These are phyloP conservation scores for Nitzschia sp. DNA, from an alignment of 108 stramenopile species.

Conservation along the genomic window DNA sequence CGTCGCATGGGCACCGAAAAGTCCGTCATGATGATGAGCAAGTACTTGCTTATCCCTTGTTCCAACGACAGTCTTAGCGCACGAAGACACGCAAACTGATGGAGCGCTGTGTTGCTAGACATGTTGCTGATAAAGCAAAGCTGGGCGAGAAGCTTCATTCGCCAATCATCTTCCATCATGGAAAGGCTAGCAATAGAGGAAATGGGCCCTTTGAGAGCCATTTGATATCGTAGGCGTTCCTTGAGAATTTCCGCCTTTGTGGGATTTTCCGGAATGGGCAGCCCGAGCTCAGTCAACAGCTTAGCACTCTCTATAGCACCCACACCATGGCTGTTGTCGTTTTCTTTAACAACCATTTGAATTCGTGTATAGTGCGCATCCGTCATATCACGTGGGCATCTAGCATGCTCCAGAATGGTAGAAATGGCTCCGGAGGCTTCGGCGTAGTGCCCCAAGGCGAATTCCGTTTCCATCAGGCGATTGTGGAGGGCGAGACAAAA, in stretches of 20 bases:
- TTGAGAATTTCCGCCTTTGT: not conserved
- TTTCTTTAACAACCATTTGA: slow-evolving; percentile 2
- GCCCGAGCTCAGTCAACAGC: slow-evolving; percentile 1
- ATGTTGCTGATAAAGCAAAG: slow-evolving; percentile 4
- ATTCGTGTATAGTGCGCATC: slow-evolving; percentile 8
- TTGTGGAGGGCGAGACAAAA: slow-evolving; percentile 11
- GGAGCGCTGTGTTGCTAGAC: slow-evolving; percentile 7
- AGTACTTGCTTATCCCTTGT: slow-evolving; percentile 19
- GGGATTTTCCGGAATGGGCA: not conserved
- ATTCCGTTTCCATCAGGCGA: slow-evolving; percentile 2
- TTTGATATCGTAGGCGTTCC: not conserved
- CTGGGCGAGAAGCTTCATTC: slow-evolving; percentile 13
- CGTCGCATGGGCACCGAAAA: slow-evolving; percentile 3
- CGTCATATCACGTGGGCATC: slow-evolving; percentile 16
- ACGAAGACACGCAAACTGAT: not conserved
- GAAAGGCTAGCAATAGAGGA: not conserved
- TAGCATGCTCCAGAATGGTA: slow-evolving; percentile 21
- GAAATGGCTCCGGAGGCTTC: slow-evolving; percentile 14
- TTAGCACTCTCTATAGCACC: slow-evolving; percentile 21
- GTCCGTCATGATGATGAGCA: slow-evolving; percentile 8
- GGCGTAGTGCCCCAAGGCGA: not conserved
- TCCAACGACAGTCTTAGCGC: slow-evolving; percentile 16
- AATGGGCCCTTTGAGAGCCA: not conserved
- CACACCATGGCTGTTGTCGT: slow-evolving; percentile 10
- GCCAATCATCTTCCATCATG: not conserved